Evolutionary conservation across 1,284 basidiomycete genomes (phyloP), one percentile per base, ranked within the genome.

Genomic region (Amylostereum chailletii): DNA sequence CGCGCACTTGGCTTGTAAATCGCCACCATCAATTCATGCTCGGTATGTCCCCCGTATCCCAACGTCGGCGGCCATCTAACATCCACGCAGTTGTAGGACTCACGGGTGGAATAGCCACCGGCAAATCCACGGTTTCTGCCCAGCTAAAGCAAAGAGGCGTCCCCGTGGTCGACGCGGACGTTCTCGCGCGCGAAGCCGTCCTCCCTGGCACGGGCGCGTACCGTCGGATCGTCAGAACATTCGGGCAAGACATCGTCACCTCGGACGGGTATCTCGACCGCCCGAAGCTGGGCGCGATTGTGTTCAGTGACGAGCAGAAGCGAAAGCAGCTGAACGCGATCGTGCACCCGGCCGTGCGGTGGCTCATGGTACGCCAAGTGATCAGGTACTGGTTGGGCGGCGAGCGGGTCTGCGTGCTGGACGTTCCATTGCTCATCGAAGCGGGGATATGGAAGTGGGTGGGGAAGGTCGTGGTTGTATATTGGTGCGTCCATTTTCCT

Each of bases 31-130:
- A 19, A 19, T 19, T 19, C 43, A 43, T 43, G 42, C 42, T 43
- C 42, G 42, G 42, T 43, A 43, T 10, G 27, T 26, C 19, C 10
- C 10, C n/a, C 42, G 11, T 31, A 5, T n/a, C 27, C 42, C 6
- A 11, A 40, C 40, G 7, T 9, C 40, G 40, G 7, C 7, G 27
- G 40, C 26, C 42, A 37, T 10, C 27, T 43, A 31, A 27, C 42
- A 11, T 30, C 9, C 7, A 27, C 8, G 19, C 57, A 95, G 94
- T 98, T 53, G 81, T 98, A 54, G 95, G 95, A 42, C 79, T 99
- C 38, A 97, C 95, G 10, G 96, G 96, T 27, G 93, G 95, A 2
- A 98, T 99, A 53, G 92, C 93, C 34, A 95, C 94, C 0, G 94
- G 94, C 50, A 98, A 98, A 68, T 96, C 93, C 3, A 91, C 93